These are phyloP conservation scores for Penicillium samsonianum DNA, from an alignment of 495 filamentous ascomycete genomes.

Conservation along the genomic window DNA sequence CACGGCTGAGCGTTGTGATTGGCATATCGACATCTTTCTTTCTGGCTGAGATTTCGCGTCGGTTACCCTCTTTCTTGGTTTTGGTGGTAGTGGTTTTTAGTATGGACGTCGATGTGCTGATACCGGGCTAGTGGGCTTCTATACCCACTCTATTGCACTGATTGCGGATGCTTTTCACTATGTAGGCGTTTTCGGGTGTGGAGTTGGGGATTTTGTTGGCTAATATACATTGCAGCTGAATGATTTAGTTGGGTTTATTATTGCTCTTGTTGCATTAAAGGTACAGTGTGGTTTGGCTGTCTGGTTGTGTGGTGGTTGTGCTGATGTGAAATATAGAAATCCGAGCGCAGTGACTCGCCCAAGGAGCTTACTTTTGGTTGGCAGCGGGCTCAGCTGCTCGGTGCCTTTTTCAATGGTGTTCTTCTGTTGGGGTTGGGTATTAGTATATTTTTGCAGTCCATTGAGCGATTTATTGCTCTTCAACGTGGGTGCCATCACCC, in stretches of 20 bases:
- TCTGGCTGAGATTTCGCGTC: conserved; percentile 51
- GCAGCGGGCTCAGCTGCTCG: conserved; percentile 85
- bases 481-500: conserved; percentile 31
- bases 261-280: conserved; percentile 82
- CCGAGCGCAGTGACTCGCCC: conserved; percentile 32
- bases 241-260: conserved; percentile 82
- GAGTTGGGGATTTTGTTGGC: not conserved
- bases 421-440: conserved; percentile 88
- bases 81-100: not conserved
- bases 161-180: conserved; percentile 96
- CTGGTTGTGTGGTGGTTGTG: not conserved
- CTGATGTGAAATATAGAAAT: conserved; percentile 24
- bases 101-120: conserved; percentile 13
- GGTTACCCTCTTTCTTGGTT: conserved; percentile 7
- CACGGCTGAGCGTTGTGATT: conserved; percentile 48
- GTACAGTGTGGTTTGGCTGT: conserved; percentile 38
- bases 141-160: conserved; percentile 80
- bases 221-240: conserved; percentile 64
- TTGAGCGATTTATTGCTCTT: conserved; percentile 70
- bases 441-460: conserved; percentile 88
- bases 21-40: conserved; percentile 54
- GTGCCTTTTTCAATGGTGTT: conserved; percentile 88
- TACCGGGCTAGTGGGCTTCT: conserved; percentile 61
- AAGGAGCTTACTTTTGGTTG: conserved; percentile 57
- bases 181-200: conserved; percentile 46